Base-by-base conservation (phyloP, 1,284 basidiomycete species). In the Ganoderma meredithae region DNA sequence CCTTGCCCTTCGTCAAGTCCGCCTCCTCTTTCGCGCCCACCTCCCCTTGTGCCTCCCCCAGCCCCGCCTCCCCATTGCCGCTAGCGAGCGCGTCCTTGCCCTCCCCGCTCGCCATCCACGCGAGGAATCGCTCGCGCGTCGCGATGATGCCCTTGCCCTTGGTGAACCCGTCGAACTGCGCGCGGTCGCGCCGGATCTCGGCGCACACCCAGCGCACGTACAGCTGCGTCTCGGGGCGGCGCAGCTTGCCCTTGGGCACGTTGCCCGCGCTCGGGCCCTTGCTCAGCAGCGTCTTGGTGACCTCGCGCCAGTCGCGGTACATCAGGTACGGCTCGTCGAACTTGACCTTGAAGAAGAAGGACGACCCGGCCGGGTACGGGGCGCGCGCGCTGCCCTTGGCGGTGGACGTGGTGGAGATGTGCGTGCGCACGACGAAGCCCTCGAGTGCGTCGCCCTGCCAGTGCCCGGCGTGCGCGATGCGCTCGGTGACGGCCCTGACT, bases 311-410 rank as follows among this genome's bases (percentile, higher is more conserved):
- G 78, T 98, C 95, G 62, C 98, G 91, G 81, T 99, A 99, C 90
- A 98, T 97, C 83, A 99, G 90, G 79, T 99, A 99, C 0, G 97
- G 97, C 78, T 99, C 96, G 80, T 99, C 96, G 79, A 98, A 99
- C 80, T 99, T 99, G 82, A 99, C 88, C 80, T 99, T 99, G 90
- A 98, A 99, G 86, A 99, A 99, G 85, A 99, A 98, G 0, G 95
- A 91, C 7, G 94, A 90, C 17, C 93, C 93, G 0, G 90, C 81
- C 0, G 83, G 79, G 76, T 97, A 97, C 0, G 95, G 95, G 10
- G 88, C 86, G 43, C 82, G 81, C 49, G 73, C 78, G 27, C 70
- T 73, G 52, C 76, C 74, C n/a, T 76, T 76, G 8, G 76, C 75
- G 8, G 81, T 83, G 6, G 84, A 81, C 25, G 80, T 76, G 25